These are phyloP conservation scores for Articulospora tetracladia DNA, from an alignment of 495 filamentous ascomycete genomes.

Conservation along the genomic window DNA sequence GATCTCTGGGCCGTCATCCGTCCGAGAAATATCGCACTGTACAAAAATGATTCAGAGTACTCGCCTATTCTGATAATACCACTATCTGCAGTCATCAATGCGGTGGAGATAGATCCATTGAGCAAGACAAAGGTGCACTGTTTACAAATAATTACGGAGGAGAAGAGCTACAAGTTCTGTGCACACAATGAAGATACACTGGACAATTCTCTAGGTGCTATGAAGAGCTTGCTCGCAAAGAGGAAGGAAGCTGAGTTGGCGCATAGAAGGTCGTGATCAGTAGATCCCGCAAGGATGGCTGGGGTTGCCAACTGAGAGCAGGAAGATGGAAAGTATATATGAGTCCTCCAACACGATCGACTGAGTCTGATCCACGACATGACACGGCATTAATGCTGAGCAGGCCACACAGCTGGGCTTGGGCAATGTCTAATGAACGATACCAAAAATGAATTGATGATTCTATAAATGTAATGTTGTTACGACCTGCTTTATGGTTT, in stretches of 20 bases:
- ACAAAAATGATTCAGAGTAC: slow-evolving; percentile 92
- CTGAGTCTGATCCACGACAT: background rate
- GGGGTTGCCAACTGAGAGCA: background rate
- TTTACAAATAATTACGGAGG: slow-evolving; percentile 90
- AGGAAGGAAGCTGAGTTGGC: slow-evolving; percentile 39
- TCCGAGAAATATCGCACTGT: slow-evolving; percentile 79
- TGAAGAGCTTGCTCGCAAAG: slow-evolving; percentile 85
- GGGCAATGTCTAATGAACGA: slow-evolving; percentile 3
- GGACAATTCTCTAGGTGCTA: slow-evolving; percentile 78
- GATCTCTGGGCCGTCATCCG: slow-evolving; percentile 91
- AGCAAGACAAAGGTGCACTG: slow-evolving; percentile 82
- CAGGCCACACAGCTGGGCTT: slow-evolving; percentile 5
- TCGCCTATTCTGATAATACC: slow-evolving; percentile 78
- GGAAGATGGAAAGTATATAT: slow-evolving; percentile 4
- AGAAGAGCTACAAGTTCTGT: slow-evolving; percentile 87
- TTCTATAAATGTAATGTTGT: slow-evolving; percentile 22
- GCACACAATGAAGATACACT: slow-evolving; percentile 77
- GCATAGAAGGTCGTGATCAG: background rate
- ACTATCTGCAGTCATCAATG: slow-evolving; percentile 78
- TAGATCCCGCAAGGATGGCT: too few species aligned
- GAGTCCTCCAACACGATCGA: background rate
- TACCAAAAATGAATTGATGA: slow-evolving; percentile 16
- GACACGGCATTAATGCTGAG: too few species aligned
- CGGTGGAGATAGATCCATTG: slow-evolving; percentile 85
- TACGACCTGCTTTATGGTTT: background rate